Conservation (phyloP, 768 basidiomycete species). For the Kwoniella sp. region DNA sequence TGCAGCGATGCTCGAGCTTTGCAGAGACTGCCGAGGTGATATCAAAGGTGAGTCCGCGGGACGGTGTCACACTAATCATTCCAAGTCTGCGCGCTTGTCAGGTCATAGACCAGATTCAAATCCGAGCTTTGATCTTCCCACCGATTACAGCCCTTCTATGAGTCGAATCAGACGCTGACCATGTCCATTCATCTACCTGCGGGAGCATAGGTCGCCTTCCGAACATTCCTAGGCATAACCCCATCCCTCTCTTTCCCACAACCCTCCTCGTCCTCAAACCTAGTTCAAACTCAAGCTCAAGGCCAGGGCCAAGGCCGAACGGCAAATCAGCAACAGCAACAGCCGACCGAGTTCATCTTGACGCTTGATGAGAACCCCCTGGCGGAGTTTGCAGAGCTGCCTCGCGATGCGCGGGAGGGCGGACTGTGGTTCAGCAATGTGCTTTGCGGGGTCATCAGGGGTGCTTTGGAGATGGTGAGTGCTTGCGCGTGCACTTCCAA, state of each 20-base stretch:
- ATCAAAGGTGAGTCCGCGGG: conserved; percentile 69
- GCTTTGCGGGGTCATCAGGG: conserved; percentile 87
- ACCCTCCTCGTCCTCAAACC: conserved; percentile 58
- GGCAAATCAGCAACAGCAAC: too few species aligned
- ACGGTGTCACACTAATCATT: too few species aligned
- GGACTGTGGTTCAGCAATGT: conserved; percentile 98
- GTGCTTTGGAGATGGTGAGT: conserved; percentile 90
- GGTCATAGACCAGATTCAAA: too few species aligned
- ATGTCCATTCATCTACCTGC: too few species aligned
- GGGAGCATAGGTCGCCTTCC: conserved; percentile 84
- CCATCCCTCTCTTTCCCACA: conserved; percentile 79
- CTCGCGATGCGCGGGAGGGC: conserved; percentile 82
- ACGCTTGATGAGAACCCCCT: conserved; percentile 94
- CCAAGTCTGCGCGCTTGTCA: background rate
- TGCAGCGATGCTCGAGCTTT: conserved; percentile 92
- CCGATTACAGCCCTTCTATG: too few species aligned
- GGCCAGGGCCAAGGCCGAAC: conserved; percentile 57
- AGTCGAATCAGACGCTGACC: too few species aligned
- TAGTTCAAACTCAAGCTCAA: conserved; percentile 34
- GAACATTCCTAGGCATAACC: conserved; percentile 90
- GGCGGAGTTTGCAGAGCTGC: conserved; percentile 94
- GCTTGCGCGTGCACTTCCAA: too few species aligned
- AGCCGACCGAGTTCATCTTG: conserved; percentile 67
- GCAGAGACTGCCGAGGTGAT: conserved; percentile 93
- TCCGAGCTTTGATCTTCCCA: too few species aligned